Evolutionary conservation across 139 green algal genomes (phyloP).

Genomic region (Chlorokybus atmophyticus): DNA sequence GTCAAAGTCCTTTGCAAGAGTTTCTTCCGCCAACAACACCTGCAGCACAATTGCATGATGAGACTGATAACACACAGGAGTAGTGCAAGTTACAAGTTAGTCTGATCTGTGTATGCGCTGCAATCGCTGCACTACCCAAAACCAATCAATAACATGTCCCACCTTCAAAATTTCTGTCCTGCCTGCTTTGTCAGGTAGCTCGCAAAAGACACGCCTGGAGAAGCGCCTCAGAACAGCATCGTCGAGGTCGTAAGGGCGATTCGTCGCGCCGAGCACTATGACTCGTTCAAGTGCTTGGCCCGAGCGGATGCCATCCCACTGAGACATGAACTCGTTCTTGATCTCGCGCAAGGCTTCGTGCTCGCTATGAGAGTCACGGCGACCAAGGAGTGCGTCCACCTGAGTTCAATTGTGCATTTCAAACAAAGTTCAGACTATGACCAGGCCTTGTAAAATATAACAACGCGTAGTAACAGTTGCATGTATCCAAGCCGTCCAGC

Average conservation of each 20-base stretch:
- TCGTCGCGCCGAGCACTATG: slow-evolving; percentile 49
- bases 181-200: not conserved
- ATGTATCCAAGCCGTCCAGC: too few relatives aligned
- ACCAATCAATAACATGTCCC: too few relatives aligned
- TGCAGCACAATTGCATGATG: not conserved
- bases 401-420: slow-evolving; percentile 11
- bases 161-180: not conserved
- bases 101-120: too few relatives aligned
- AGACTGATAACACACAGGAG: not conserved
- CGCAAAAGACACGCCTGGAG: not conserved
- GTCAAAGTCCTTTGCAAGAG: slow-evolving; percentile 7
- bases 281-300: too few relatives aligned
- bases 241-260: slow-evolving; percentile 50
- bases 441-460: not conserved
- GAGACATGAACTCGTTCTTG: slow-evolving; percentile 48
- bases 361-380: slow-evolving; percentile 19
- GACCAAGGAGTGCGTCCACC: slow-evolving; percentile 31
- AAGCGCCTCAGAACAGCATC: slow-evolving; percentile 47
- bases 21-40: not conserved
- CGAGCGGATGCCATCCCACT: slow-evolving; percentile 49
- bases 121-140: too few relatives aligned
- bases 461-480: too few relatives aligned
- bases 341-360: slow-evolving; percentile 49
- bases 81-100: too few relatives aligned
- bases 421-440: not conserved